Evolutionary conservation across 2,329 filamentous ascomycete genomes (phyloP).

Genomic region (Hymenoscyphus linearis): DNA sequence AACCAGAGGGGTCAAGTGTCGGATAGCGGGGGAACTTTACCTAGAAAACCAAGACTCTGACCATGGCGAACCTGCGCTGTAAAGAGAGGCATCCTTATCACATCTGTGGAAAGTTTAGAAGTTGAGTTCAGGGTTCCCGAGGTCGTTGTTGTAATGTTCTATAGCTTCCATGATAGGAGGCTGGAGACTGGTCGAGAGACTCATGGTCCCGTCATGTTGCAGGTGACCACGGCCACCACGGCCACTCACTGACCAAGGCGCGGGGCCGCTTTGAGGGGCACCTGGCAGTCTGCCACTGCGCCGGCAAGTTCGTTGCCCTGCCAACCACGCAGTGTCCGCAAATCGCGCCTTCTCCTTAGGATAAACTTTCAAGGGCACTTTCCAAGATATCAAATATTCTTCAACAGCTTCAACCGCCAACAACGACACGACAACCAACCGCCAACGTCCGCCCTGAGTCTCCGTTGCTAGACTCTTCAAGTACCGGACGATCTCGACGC

Average conservation of each 20-base stretch:
- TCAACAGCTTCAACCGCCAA: neutral
- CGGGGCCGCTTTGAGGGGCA: conserved; percentile 1
- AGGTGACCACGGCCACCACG: conserved; percentile 8
- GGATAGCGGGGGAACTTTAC: conserved; percentile 26
- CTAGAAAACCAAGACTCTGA: conserved; percentile 44
- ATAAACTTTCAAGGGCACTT: neutral
- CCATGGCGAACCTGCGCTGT: conserved; percentile 61
- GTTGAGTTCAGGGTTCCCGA: neutral
- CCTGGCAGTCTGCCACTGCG: too few relatives aligned
- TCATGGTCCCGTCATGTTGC: conserved; percentile 4
- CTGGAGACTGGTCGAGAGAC: neutral
- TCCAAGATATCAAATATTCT: neutral
- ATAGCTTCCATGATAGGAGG: neutral
- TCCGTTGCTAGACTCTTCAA: neutral
- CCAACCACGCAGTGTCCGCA: neutral
- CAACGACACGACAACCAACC: neutral
- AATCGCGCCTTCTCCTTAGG: neutral
- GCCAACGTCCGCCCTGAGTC: neutral
- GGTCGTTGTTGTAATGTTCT: neutral
- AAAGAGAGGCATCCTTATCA: conserved; percentile 40
- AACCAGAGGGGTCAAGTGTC: conserved; percentile 11
- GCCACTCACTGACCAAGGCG: neutral
- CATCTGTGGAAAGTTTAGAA: conserved; percentile 13
- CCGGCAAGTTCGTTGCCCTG: neutral
- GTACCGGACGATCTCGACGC: neutral